These are phyloP conservation scores for Leishmania turanica DNA, from an alignment of 208 protist species.

Conservation along the genomic window DNA sequence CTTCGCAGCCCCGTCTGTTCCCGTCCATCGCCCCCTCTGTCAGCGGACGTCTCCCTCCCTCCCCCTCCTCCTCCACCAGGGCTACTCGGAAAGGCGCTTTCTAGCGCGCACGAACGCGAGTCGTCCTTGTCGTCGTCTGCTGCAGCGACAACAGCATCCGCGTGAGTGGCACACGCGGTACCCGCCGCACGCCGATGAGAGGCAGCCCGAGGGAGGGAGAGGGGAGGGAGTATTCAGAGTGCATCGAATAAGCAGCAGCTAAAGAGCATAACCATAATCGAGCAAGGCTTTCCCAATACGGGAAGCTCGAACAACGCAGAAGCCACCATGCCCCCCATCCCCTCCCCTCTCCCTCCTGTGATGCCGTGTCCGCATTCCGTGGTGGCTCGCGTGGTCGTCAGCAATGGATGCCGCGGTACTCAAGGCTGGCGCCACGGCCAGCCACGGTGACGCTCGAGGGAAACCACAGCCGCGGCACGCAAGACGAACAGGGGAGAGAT, in stretches of 20 bases:
- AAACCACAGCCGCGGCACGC: neutral
- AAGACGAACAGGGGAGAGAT: neutral
- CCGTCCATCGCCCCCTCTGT: neutral
- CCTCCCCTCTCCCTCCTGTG: neutral
- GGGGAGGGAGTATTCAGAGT: neutral
- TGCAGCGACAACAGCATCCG: neutral
- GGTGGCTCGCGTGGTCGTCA: neutral
- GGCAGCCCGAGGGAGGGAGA: neutral
- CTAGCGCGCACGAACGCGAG: neutral
- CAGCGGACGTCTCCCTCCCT: neutral
- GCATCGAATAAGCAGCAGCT: neutral
- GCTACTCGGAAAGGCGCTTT: neutral
- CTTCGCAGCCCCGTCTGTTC: neutral
- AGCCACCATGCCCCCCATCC: neutral
- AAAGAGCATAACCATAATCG: neutral
- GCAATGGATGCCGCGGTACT: neutral
- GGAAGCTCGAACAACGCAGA: neutral
- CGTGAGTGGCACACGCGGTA: slow-evolving; percentile 4
- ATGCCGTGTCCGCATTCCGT: neutral
- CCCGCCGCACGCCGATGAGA: neutral
- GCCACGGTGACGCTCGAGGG: neutral
- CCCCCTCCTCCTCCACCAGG: neutral
- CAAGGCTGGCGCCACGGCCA: neutral
- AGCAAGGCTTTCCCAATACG: neutral
- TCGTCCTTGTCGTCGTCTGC: neutral